phyloP scores from a whole-genome alignment of 441 rosid genomes.

The Raphanus hybrid region DNA sequence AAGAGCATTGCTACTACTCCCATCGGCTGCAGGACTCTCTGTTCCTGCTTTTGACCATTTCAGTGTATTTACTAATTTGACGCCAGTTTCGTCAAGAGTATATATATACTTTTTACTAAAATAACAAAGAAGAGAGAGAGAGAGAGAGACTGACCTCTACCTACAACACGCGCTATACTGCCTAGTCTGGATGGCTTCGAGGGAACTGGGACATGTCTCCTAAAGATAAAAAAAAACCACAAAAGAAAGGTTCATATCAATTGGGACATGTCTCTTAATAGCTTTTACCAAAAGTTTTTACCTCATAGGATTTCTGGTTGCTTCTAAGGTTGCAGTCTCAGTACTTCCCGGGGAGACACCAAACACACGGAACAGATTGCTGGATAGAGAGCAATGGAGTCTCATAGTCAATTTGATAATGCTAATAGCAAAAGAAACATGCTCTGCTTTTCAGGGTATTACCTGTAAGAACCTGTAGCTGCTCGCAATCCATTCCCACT shows the following conservation, averaged over 20 bases:
- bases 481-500: constrained; percentile 21
- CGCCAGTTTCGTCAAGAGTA: neutral
- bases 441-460: neutral
- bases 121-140: neutral
- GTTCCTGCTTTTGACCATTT: constrained; percentile 43
- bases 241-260: neutral
- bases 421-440: neutral
- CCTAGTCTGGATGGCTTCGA: constrained; percentile 78
- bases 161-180: constrained; percentile 71
- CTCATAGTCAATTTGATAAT: no score
- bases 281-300: constrained; percentile 35
- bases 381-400: constrained; percentile 40
- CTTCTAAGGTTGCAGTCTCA: constrained; percentile 81
- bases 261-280: neutral
- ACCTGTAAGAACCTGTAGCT: constrained; percentile 32
- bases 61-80: constrained; percentile 1
- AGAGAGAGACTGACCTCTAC: constrained; percentile 52
- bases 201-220: constrained; percentile 81
- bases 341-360: constrained; percentile 67
- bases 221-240: constrained; percentile 45
- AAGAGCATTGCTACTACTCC: constrained; percentile 59
- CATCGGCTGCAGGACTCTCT: constrained; percentile 55
- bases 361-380: constrained; percentile 90
- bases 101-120: neutral
- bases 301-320: constrained; percentile 97